A percentile compares a stretch with the other conserved stretches of the same genome.
phyloP scores from a whole-genome alignment of 2,329 filamentous ascomycete species.

The Chaetothyriales sp. region DNA sequence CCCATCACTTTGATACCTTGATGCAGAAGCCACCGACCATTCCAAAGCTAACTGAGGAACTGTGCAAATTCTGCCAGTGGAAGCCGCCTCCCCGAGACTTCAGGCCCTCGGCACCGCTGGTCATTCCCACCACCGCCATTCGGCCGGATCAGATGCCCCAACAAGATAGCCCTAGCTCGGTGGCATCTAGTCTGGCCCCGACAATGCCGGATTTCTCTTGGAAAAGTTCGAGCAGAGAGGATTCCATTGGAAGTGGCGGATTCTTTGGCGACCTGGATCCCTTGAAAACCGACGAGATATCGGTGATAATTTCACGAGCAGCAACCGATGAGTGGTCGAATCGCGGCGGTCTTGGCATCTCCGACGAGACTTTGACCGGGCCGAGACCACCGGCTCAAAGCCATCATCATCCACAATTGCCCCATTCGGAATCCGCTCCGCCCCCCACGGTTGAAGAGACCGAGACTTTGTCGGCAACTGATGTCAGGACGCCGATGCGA shows the following conservation, averaged over 20 bases:
- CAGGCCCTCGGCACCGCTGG: constrained; percentile 39
- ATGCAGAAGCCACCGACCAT: constrained; percentile 95
- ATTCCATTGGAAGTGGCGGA: constrained; percentile 71
- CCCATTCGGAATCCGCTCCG: constrained; percentile 48
- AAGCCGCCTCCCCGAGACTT: constrained; percentile 57
- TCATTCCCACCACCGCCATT: constrained; percentile 27
- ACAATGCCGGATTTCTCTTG: constrained; percentile 61
- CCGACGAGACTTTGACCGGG: constrained; percentile 41
- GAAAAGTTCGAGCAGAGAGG: constrained; percentile 65
- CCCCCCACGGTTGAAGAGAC: constrained; percentile 50
- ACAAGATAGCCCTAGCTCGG: constrained; percentile 74
- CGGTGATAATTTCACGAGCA: constrained; percentile 61
- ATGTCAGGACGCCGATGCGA: constrained; percentile 39
- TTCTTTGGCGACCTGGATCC: constrained; percentile 78
- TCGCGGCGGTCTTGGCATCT: constrained; percentile 65
- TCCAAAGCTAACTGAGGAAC: constrained; percentile 75
- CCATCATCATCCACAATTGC: constrained; percentile 33
- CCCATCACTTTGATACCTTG: constrained; percentile 88
- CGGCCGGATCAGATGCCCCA: constrained; percentile 34
- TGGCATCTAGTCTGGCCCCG: constrained; percentile 58
- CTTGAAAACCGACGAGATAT: constrained; percentile 61
- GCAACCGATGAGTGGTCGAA: constrained; percentile 58
- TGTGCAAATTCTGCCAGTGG: constrained; percentile 85
- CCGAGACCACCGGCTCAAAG: constrained; percentile 27
- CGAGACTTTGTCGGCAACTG: constrained; percentile 14